Base-by-base conservation (phyloP, 2,329 filamentous ascomycete genomes). In the Zymoseptoria tritici region DNA sequence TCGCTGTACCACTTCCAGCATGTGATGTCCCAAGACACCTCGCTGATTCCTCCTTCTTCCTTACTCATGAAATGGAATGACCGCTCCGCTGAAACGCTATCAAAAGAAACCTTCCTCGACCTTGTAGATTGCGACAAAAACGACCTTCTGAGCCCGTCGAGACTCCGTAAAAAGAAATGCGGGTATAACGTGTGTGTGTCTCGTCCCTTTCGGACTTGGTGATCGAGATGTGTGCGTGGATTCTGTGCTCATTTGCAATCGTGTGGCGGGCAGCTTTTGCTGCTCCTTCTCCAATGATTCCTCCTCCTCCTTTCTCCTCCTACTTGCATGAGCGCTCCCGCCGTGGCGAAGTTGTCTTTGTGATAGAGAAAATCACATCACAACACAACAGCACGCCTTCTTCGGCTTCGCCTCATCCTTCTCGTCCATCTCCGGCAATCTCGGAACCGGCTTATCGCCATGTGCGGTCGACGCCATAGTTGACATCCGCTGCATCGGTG, bases 371-470 rank as follows among this genome's bases (percentile, higher is more conserved):
- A 20, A 65, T 83, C 79, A 91, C 88, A 91, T 91, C 66, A 92
- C 82, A 62, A 90, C 78, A 74, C 88, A 91, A 60, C 83, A 85
- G 66, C 87, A 87, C 9, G 84, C 82, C 64, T 80, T 82, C 68
- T 84, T 80, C 67, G 84, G 80, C 67, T 80, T 77, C 66, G 81
- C 75, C 62, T 77, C 76, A 57, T 78, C 72, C 57, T 83, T 80
- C 61, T 84, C 80, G 9, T 78, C 77, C 4, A 80, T 78, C 54
- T 85, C 79, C 52, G 82, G 81, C 22, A 84, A 78, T 52, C 81
- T 77, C 4, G 80, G 76, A 9, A 78, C 75, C 3, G 77, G 72
- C 72, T 69, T 76, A 49, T 57, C 60, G 42, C 61, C 59, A 49
- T 67, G 57, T 21, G 52, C 50, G 66, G 69, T 50, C 67, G 62